phyloP scores from a whole-genome alignment of 1,139 yeast genomes.

The Sugiyamaella neomexicana region DNA sequence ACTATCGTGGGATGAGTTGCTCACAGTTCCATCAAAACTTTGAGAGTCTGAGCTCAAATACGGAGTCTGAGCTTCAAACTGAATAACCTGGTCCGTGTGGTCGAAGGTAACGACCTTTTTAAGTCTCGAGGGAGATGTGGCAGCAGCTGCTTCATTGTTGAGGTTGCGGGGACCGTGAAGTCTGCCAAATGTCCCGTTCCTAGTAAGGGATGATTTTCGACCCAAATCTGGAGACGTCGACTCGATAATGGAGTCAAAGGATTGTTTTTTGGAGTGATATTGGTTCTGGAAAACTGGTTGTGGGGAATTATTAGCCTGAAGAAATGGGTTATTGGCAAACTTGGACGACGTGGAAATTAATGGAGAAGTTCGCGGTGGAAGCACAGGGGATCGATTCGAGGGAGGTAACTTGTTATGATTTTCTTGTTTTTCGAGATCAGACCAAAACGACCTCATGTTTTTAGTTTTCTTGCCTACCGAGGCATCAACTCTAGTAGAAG shows the following conservation, averaged over 20 bases:
- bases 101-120: constrained; percentile 41
- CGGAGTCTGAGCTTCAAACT: constrained; percentile 46
- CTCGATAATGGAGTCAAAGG: constrained; percentile 1
- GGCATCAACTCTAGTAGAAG: constrained; percentile 16
- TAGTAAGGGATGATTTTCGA: constrained; percentile 24
- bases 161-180: constrained; percentile 38
- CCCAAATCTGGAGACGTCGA: constrained; percentile 10
- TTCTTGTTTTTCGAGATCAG: constrained; percentile 34
- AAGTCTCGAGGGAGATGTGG: constrained; percentile 23
- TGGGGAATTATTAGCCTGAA: constrained; percentile 25
- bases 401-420: constrained; percentile 22
- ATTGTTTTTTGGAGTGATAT: background rate
- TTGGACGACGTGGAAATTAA: constrained; percentile 13
- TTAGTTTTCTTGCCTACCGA: constrained; percentile 28
- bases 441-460: constrained; percentile 36
- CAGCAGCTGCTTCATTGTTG: constrained; percentile 19
- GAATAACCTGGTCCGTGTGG: constrained; percentile 43
- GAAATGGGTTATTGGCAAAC: constrained; percentile 28
- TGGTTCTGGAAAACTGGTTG: constrained; percentile 11
- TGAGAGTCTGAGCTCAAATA: constrained; percentile 40
- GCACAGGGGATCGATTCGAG: constrained; percentile 21
- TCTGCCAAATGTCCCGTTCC: constrained; percentile 34
- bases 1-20: constrained; percentile 6
- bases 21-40: constrained; percentile 15
- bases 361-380: constrained; percentile 16